Percentiles rank a stretch among this genome's conserved stretches.
Evolutionary conservation across 148 eudicot species (phyloP).

Genomic region (Polygonum maritimum): DNA sequence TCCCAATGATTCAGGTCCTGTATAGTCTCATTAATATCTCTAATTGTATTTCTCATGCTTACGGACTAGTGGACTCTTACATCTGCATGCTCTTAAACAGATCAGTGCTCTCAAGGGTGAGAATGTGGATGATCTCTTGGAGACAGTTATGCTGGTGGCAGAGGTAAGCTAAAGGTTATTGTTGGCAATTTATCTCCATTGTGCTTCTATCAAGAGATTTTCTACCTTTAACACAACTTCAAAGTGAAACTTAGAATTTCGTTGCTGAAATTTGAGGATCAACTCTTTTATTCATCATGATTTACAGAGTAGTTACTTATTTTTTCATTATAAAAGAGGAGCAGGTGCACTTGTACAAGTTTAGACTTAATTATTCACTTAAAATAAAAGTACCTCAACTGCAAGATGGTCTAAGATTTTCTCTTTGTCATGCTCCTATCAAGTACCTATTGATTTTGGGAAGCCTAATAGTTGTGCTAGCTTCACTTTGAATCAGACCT

Average conservation of each 20-base stretch:
- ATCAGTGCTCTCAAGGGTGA: slow-evolving; percentile 97
- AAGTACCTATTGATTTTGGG: neutral
- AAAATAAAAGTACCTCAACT: neutral
- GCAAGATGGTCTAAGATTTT: neutral
- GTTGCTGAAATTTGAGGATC: neutral
- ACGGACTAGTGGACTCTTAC: slow-evolving; percentile 2
- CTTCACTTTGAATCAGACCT: neutral
- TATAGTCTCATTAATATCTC: neutral
- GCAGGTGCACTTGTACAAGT: neutral
- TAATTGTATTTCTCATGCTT: neutral
- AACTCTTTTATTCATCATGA: no score
- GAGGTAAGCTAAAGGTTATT: slow-evolving; percentile 44
- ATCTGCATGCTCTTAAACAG: slow-evolving; percentile 29
- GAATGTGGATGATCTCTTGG: slow-evolving; percentile 78
- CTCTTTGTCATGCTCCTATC: neutral
- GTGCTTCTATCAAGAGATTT: neutral
- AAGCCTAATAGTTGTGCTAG: neutral
- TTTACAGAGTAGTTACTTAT: no score
- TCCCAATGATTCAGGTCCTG: slow-evolving; percentile 80
- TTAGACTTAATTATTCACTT: neutral
- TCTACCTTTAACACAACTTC: neutral
- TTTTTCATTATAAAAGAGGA: neutral
- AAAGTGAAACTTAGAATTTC: neutral
- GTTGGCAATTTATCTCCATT: neutral
- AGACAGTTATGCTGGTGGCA: slow-evolving; percentile 92